Base-by-base conservation (phyloP, 2,329 filamentous ascomycete genomes). In the Colletotrichum phormii region DNA sequence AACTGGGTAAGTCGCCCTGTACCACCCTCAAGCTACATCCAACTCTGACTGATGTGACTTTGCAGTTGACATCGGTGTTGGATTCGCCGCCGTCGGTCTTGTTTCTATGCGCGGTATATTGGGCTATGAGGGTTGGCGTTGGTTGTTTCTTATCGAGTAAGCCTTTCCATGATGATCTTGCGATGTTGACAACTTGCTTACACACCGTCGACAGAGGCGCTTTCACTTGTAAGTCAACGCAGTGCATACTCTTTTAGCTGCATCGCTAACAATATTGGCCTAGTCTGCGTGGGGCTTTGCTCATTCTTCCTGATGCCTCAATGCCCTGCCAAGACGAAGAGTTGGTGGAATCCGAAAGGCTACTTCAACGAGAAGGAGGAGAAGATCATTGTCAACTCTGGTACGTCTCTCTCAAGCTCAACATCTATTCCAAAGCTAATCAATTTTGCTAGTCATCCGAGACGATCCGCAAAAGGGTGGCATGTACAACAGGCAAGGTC, bases 301-400 rank as follows among this genome's bases (percentile, higher is more conserved):
- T 80, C 80, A 0, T 78, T 79, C 72, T 80, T 81, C 67, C 75
- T 77, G 55, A 80, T 81, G 75, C 77, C 78, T 5, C 76, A 80
- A 2, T 79, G 77, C 0, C 79, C 80, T 4, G 79, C 79, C 1
- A 77, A 80, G 68, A 88, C 86, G 0, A 84, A 82, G 55, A 84
- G 82, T 13, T 86, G 83, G 82, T 86, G 84, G 72, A 82, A 86
- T 24, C 85, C 85, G 18, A 83, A 86, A 29, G 88, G 88, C 0
- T 91, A 88, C 86, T 91, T 90, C 77, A 87, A 79, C 2, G 86
- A 89, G 64, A 83, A 84, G 3, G 89, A 90, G 72, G 87, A 90
- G 71, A 84, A 84, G 73, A 90, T 91, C 64, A 85, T 90, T 59
- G 86, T 91, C n/a, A 91, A 90, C 75, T 81, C 84, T 24, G 77